These are phyloP conservation scores for Diaporthe capsici DNA, from an alignment of 2,329 filamentous ascomycete genomes.

Conservation along the genomic window DNA sequence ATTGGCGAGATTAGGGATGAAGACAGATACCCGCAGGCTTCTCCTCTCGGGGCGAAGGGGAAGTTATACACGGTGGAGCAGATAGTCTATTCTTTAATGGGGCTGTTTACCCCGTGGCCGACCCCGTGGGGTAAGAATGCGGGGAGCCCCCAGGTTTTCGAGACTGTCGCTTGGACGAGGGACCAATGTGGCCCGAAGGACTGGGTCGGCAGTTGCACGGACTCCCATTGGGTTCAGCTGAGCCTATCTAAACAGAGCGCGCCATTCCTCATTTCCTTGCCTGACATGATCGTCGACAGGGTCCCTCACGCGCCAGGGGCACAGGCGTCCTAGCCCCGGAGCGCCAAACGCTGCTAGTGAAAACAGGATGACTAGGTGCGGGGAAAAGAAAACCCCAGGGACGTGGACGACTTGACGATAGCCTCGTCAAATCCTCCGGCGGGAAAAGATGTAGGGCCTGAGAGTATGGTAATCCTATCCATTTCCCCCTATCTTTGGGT, in stretches of 20 bases:
- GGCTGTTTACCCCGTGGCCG: background rate
- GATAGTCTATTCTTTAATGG: background rate
- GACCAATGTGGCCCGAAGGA: slow-evolving; percentile 6
- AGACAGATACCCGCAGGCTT: no score
- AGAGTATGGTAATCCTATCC: no score
- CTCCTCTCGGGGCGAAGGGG: background rate
- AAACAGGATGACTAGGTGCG: background rate
- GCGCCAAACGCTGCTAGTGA: slow-evolving; percentile 9
- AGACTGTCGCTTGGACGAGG: background rate
- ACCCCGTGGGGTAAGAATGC: slow-evolving; percentile 30
- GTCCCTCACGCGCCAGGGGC: slow-evolving; percentile 24
- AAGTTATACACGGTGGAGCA: background rate
- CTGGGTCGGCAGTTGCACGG: slow-evolving; percentile 29
- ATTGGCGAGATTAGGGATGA: background rate
- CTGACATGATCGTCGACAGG: slow-evolving; percentile 20
- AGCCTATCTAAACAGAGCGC: background rate
- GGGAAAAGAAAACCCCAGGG: slow-evolving; percentile 11
- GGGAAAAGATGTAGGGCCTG: slow-evolving; percentile 2
- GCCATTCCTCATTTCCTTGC: slow-evolving; percentile 6
- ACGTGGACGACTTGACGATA: background rate
- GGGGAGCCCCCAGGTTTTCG: slow-evolving; percentile 5
- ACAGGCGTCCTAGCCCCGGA: slow-evolving; percentile 15
- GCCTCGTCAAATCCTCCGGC: background rate
- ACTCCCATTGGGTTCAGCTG: slow-evolving; percentile 23
- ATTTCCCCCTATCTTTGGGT: background rate